phyloP scores from a whole-genome alignment of 2,329 filamentous ascomycete species.

The Aspergillaceae sp. region DNA sequence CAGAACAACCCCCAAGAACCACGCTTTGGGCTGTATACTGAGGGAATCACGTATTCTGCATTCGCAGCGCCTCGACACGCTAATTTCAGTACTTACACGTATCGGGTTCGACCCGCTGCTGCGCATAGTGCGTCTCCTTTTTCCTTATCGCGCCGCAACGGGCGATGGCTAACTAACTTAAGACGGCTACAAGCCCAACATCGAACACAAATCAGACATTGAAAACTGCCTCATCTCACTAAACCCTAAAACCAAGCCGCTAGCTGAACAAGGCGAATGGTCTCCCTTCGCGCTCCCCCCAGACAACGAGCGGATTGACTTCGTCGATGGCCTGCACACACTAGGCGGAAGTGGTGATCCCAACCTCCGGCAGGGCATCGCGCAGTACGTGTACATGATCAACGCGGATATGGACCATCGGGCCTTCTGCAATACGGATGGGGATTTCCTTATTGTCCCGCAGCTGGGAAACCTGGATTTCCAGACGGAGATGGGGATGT shows the following conservation, averaged over 20 bases:
- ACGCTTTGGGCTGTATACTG: constrained; percentile 24
- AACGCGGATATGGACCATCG: constrained; percentile 46
- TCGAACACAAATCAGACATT: constrained; percentile 26
- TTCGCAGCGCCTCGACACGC: constrained; percentile 18
- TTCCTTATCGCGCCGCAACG: not conserved
- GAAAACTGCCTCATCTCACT: constrained; percentile 24
- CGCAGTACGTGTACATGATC: constrained; percentile 47
- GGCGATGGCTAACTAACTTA: not conserved
- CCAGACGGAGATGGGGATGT: constrained; percentile 54
- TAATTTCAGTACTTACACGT: constrained; percentile 23
- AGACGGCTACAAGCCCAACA: constrained; percentile 33
- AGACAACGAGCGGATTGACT: constrained; percentile 42
- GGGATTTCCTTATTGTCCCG: constrained; percentile 54
- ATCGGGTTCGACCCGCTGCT: constrained; percentile 19
- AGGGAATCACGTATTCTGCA: constrained; percentile 21
- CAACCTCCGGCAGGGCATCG: constrained; percentile 44
- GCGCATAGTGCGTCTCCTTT: constrained; percentile 14
- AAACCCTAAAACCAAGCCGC: constrained; percentile 45
- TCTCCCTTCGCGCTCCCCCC: constrained; percentile 45
- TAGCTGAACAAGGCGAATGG: constrained; percentile 48
- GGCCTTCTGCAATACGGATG: constrained; percentile 52
- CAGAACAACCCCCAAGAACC: constrained; percentile 26
- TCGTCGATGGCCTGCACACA: constrained; percentile 46
- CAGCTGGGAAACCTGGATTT: constrained; percentile 55
- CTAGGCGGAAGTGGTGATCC: constrained; percentile 48